Conservation (phyloP, 306 rosid genomes). For the Prunus mongolica region DNA sequence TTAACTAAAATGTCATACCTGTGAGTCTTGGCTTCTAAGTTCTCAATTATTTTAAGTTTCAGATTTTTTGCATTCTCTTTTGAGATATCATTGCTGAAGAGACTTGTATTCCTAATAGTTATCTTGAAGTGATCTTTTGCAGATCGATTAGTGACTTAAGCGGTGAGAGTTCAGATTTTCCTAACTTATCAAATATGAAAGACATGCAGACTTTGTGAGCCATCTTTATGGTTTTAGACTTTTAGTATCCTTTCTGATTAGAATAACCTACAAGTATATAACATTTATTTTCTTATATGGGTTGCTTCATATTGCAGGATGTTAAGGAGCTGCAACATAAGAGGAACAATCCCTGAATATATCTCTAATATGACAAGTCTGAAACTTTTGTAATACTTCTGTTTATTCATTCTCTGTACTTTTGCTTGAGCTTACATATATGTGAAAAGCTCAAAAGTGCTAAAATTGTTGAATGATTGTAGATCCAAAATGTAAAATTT, state of each 20-base stretch:
- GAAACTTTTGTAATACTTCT: constrained; percentile 3
- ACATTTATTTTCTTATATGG: not conserved
- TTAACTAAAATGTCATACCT: constrained; percentile 6
- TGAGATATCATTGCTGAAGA: not conserved
- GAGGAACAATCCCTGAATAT: constrained; percentile 20
- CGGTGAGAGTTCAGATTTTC: constrained; percentile 20
- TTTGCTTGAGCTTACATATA: too few species aligned
- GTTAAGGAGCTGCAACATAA: constrained; percentile 27
- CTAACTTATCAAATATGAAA: constrained; percentile 14
- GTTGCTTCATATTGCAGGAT: constrained; percentile 24
- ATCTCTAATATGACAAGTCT: constrained; percentile 3
- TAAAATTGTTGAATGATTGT: not conserved
- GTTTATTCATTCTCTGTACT: not conserved
- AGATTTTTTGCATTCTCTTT: not conserved
- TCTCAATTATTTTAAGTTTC: not conserved
- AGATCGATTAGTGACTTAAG: constrained; percentile 28
- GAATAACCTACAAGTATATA: not conserved
- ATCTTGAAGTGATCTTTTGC: constrained; percentile 8
- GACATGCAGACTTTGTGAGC: constrained; percentile 19
- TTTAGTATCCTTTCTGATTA: not conserved
- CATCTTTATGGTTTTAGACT: not conserved
- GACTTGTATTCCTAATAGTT: not conserved
- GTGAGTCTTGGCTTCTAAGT: constrained; percentile 17
- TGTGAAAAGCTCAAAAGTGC: too few species aligned
- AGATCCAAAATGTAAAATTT: too few species aligned